These are phyloP conservation scores for Ceratobasidium sp. DNA, from an alignment of 1,284 basidiomycete species.

Conservation along the genomic window DNA sequence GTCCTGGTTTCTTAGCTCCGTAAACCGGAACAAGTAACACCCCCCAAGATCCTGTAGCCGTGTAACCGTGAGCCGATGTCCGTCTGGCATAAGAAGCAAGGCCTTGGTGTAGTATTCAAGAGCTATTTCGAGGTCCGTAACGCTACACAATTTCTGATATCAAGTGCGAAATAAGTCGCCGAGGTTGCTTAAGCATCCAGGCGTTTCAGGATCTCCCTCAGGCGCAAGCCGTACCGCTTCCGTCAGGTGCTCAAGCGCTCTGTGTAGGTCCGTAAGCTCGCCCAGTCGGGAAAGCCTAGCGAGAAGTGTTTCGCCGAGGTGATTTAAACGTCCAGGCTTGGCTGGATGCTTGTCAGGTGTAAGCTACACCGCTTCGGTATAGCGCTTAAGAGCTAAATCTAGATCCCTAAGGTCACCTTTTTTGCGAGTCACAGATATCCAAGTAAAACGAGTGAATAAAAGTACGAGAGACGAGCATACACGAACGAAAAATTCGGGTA, in stretches of 20 bases:
- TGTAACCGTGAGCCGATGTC: not conserved
- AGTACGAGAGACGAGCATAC: no score
- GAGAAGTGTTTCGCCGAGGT: not conserved
- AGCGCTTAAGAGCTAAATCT: not conserved
- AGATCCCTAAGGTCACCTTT: not conserved
- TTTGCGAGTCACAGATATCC: no score
- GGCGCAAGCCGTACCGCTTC: not conserved
- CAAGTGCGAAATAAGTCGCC: not conserved
- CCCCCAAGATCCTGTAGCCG: not conserved
- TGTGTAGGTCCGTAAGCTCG: not conserved
- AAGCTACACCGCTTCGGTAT: not conserved
- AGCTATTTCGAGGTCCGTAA: not conserved
- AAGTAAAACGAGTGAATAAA: no score
- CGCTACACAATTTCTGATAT: not conserved
- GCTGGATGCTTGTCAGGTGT: not conserved
- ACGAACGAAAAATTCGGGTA: no score
- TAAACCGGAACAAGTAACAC: not conserved
- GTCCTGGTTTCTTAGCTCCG: not conserved
- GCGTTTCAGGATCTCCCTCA: not conserved
- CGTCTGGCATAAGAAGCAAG: not conserved
- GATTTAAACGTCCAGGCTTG: not conserved
- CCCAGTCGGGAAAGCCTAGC: not conserved
- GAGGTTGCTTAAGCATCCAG: not conserved
- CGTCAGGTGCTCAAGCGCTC: not conserved
- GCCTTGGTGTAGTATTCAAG: not conserved